Percentiles rank a stretch among this genome's conserved stretches.
phyloP scores from a whole-genome alignment of 2,329 filamentous ascomycete genomes.

The Scolecobasidium constrictum region DNA sequence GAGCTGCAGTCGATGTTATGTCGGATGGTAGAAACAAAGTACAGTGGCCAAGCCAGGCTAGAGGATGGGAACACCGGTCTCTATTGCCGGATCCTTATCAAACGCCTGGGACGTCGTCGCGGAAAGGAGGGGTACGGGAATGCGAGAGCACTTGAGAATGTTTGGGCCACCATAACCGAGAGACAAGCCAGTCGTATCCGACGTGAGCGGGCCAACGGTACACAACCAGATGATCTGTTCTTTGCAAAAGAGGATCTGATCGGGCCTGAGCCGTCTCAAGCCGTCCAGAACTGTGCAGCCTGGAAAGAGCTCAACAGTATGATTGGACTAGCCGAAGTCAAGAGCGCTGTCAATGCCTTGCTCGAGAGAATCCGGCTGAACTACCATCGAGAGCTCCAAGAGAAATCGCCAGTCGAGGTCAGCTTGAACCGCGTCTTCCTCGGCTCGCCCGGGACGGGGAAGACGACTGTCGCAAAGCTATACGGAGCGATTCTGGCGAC shows the following conservation, averaged over 20 bases:
- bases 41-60: slow-evolving; percentile 43
- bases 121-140: slow-evolving; percentile 63
- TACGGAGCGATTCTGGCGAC: slow-evolving; percentile 60
- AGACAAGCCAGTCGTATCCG: slow-evolving; percentile 49
- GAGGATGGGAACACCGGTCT: slow-evolving; percentile 50
- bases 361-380: slow-evolving; percentile 53
- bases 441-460: slow-evolving; percentile 64
- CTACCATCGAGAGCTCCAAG: slow-evolving; percentile 53
- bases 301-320: slow-evolving; percentile 49
- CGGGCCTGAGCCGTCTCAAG: slow-evolving; percentile 51
- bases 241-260: slow-evolving; percentile 60
- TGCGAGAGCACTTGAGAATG: slow-evolving; percentile 57
- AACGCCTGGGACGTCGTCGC: slow-evolving; percentile 50
- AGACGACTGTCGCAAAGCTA: slow-evolving; percentile 63
- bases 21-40: slow-evolving; percentile 44
- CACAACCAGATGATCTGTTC: slow-evolving; percentile 43
- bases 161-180: slow-evolving; percentile 39
- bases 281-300: slow-evolving; percentile 39
- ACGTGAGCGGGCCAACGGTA: slow-evolving; percentile 31
- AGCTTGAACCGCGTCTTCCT: slow-evolving; percentile 60
- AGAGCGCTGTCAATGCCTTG: slow-evolving; percentile 46
- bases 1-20: slow-evolving; percentile 54
- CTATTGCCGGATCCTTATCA: slow-evolving; percentile 51
- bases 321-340: slow-evolving; percentile 51
- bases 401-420: slow-evolving; percentile 48